These are phyloP conservation scores for Collybia sordida DNA, from an alignment of 768 basidiomycete species.

Conservation along the genomic window DNA sequence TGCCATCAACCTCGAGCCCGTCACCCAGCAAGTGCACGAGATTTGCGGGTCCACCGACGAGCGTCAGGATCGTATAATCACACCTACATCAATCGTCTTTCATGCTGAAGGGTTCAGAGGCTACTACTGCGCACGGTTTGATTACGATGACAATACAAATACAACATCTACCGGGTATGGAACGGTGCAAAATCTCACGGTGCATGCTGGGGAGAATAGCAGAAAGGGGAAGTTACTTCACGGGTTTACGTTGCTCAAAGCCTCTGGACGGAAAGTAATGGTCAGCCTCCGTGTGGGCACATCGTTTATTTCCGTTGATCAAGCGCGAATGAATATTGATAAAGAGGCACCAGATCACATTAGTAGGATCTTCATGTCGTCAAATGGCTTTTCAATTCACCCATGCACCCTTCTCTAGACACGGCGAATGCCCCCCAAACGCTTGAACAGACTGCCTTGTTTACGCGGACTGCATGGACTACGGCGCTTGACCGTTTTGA, in stretches of 20 bases:
- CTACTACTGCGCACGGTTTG: constrained; percentile 63
- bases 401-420: too few species aligned
- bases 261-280: constrained; percentile 31
- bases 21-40: constrained; percentile 37
- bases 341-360: constrained; percentile 44
- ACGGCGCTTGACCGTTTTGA: constrained; percentile 55
- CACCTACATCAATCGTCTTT: constrained; percentile 44
- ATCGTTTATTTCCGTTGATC: constrained; percentile 73
- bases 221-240: constrained; percentile 46
- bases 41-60: constrained; percentile 67
- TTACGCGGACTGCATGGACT: constrained; percentile 52
- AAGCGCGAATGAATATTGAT: constrained; percentile 52
- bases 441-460: constrained; percentile 50
- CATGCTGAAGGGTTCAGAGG: constrained; percentile 44
- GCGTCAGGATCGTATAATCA: constrained; percentile 70
- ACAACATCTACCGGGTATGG: constrained; percentile 35
- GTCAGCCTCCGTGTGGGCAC: constrained; percentile 72
- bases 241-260: constrained; percentile 51
- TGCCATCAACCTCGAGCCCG: constrained; percentile 24
- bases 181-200: constrained; percentile 43
- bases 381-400: too few species aligned
- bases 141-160: constrained; percentile 25
- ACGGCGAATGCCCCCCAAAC: constrained; percentile 13
- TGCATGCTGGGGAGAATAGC: constrained; percentile 22
- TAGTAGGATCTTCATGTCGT: not conserved